Conservation (phyloP, 208 protist species). For the Willaertia magna region DNA sequence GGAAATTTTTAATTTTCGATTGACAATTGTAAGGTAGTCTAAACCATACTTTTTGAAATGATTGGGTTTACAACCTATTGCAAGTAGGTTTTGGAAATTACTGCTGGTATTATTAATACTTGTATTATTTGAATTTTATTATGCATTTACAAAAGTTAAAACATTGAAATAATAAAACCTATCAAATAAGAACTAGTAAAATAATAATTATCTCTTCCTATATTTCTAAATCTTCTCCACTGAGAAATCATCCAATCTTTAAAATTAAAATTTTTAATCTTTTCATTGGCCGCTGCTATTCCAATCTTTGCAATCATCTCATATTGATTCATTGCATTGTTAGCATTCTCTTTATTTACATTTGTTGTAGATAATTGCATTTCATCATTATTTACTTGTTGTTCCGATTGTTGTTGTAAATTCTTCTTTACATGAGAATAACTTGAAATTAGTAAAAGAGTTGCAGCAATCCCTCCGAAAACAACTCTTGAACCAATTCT, state of each 20-base stretch:
- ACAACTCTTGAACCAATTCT: neutral
- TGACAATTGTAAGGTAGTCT: no score
- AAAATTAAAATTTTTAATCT: neutral
- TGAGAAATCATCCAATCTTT: neutral
- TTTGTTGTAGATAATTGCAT: no score
- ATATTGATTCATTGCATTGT: neutral
- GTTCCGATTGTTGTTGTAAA: neutral
- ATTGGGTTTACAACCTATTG: no score
- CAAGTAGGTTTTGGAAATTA: no score
- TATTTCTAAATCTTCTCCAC: neutral
- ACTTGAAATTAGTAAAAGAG: neutral
- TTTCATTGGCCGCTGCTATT: neutral
- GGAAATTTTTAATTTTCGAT: no score
- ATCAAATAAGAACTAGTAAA: neutral
- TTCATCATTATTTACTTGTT: no score
- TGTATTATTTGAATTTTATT: no score
- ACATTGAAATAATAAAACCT: neutral
- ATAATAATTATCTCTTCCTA: neutral
- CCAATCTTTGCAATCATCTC: neutral
- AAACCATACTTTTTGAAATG: no score
- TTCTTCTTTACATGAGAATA: neutral
- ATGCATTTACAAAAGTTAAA: neutral
- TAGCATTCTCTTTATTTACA: neutral
- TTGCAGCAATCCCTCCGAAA: neutral
- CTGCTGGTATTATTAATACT: no score